These are phyloP conservation scores for Carallia brachiata DNA, from an alignment of 345 rosid genomes.

Conservation along the genomic window DNA sequence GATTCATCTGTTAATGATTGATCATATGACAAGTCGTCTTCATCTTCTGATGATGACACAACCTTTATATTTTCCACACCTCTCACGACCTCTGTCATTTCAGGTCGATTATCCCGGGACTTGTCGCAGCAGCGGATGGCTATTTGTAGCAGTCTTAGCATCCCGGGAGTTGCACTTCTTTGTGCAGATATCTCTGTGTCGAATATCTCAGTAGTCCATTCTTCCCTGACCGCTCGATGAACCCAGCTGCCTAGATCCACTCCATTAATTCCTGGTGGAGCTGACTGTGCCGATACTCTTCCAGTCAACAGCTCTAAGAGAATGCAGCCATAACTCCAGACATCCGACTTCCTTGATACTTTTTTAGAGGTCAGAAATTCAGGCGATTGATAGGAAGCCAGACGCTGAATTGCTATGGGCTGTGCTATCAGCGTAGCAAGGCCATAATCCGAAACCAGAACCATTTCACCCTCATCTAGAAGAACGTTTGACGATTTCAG, in stretches of 20 bases:
- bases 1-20: constrained; percentile 39
- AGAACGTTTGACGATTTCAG: constrained; percentile 59
- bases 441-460: constrained; percentile 49
- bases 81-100: constrained; percentile 40
- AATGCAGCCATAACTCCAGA: constrained; percentile 56
- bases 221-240: constrained; percentile 56
- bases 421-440: constrained; percentile 39
- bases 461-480: constrained; percentile 32
- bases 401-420: constrained; percentile 38
- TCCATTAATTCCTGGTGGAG: constrained; percentile 46
- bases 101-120: constrained; percentile 48
- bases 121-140: constrained; percentile 49
- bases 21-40: constrained; percentile 29
- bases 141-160: constrained; percentile 45
- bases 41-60: constrained; percentile 25
- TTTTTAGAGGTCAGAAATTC: constrained; percentile 36
- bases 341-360: constrained; percentile 43
- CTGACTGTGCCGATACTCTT: constrained; percentile 30
- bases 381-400: constrained; percentile 48
- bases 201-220: constrained; percentile 62
- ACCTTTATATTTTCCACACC: constrained; percentile 31
- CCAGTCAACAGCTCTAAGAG: constrained; percentile 51
- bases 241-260: constrained; percentile 58
- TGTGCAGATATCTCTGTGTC: constrained; percentile 44
- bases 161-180: constrained; percentile 35